Evolutionary conservation across 2,329 filamentous ascomycete species (phyloP).

Genomic region (Monilinia aucupariae): DNA sequence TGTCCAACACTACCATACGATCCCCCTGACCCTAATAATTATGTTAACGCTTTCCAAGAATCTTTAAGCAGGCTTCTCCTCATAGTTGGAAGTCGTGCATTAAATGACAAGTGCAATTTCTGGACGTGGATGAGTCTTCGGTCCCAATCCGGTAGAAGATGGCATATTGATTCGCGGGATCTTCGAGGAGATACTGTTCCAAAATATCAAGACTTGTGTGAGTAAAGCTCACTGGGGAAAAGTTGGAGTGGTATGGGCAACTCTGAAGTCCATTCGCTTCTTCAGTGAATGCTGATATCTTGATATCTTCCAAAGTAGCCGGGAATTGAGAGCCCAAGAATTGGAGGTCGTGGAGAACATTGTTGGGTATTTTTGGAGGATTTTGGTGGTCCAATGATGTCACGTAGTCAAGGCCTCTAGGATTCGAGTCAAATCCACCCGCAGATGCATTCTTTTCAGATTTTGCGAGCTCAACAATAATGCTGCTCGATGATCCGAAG

Average conservation of each 20-base stretch:
- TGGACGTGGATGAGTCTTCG: neutral
- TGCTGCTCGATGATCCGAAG: neutral
- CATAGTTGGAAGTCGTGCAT: neutral
- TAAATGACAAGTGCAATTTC: conserved; percentile 3
- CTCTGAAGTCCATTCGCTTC: neutral
- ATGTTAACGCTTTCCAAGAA: neutral
- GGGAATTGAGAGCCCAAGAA: neutral
- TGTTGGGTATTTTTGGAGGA: neutral
- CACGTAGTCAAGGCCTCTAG: neutral
- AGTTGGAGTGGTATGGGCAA: neutral
- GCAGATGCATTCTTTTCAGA: neutral
- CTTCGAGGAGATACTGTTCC: neutral
- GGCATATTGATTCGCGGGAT: neutral
- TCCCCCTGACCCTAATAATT: neutral
- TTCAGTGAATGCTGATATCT: neutral
- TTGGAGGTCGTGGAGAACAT: neutral
- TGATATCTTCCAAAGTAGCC: neutral
- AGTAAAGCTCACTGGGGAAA: neutral
- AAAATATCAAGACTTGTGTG: neutral
- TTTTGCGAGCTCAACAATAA: neutral
- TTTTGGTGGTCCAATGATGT: neutral
- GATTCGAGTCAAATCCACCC: neutral
- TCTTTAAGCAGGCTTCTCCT: neutral
- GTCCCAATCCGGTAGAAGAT: neutral
- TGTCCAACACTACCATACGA: neutral